A percentile compares a stretch with the other conserved stretches of the same genome.
These are phyloP conservation scores for Verticillium tricorpus DNA, from an alignment of 2,329 filamentous ascomycete genomes.

Conservation along the genomic window DNA sequence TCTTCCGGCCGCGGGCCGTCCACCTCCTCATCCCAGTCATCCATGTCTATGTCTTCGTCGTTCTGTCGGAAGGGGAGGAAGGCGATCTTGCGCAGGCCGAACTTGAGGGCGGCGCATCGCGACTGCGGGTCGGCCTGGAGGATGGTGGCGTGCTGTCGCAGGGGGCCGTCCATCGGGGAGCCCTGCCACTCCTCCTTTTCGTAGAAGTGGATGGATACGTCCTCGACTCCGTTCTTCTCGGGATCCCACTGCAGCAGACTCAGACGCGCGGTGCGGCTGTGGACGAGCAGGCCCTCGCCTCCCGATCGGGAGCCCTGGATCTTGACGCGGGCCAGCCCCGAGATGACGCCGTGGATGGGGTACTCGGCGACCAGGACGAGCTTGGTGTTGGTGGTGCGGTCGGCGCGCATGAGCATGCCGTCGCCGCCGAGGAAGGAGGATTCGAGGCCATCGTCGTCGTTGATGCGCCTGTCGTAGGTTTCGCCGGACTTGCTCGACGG, in stretches of 20 bases:
- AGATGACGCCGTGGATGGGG: slow-evolving; percentile 76
- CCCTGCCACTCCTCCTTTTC: slow-evolving; percentile 86
- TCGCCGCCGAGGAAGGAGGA: slow-evolving; percentile 63
- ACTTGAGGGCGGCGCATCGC: slow-evolving; percentile 90
- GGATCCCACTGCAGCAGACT: slow-evolving; percentile 94
- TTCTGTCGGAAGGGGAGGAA: slow-evolving; percentile 88
- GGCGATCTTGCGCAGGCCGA: slow-evolving; percentile 81
- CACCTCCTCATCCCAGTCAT: slow-evolving; percentile 81
- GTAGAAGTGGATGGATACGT: slow-evolving; percentile 95
- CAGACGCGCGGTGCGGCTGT: slow-evolving; percentile 87
- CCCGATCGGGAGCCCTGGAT: slow-evolving; percentile 68
- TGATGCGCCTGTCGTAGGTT: slow-evolving; percentile 47
- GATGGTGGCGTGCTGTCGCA: slow-evolving; percentile 74
- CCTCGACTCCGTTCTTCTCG: slow-evolving; percentile 71
- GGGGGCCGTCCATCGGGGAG: slow-evolving; percentile 73
- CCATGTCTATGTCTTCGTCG: slow-evolving; percentile 85
- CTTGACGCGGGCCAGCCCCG: slow-evolving; percentile 75
- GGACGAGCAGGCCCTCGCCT: slow-evolving; percentile 77
- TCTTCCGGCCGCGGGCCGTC: slow-evolving; percentile 61
- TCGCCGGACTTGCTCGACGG: slow-evolving; percentile 36
- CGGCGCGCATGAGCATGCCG: slow-evolving; percentile 54
- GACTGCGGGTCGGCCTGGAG: slow-evolving; percentile 86
- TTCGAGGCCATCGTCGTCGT: slow-evolving; percentile 61
- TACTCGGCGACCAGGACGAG: slow-evolving; percentile 84
- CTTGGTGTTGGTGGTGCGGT: slow-evolving; percentile 66